These are phyloP conservation scores for Neurospora sublineolata DNA, from an alignment of 495 filamentous ascomycete genomes.

Conservation along the genomic window DNA sequence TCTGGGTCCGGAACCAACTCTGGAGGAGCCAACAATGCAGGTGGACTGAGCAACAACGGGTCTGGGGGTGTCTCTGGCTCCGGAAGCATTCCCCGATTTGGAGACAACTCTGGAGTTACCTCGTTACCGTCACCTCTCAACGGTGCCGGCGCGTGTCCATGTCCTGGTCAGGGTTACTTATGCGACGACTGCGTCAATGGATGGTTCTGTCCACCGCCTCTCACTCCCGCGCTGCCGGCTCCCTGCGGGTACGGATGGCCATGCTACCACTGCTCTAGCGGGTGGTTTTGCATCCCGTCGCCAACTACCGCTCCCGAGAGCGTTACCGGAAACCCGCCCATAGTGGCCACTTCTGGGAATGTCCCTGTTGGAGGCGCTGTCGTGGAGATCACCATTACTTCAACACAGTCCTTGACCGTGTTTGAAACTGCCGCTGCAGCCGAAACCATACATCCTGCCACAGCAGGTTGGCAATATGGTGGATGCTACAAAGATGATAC, in stretches of 20 bases:
- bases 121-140: background rate
- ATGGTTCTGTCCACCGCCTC: conserved; percentile 32
- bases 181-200: conserved; percentile 30
- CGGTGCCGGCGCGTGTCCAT: conserved; percentile 15
- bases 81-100: background rate
- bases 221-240: conserved; percentile 29
- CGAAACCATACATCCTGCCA: conserved; percentile 10
- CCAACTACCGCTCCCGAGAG: conserved; percentile 11
- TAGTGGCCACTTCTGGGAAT: background rate
- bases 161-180: conserved; percentile 27
- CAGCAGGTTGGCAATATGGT: conserved; percentile 40
- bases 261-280: conserved; percentile 27
- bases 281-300: conserved; percentile 29
- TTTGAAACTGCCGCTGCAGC: conserved; percentile 4
- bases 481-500: conserved; percentile 45
- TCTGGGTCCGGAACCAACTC: background rate
- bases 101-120: background rate
- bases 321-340: background rate
- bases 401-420: background rate
- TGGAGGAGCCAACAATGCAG: background rate
- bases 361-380: background rate
- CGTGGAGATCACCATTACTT: background rate
- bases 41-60: background rate
- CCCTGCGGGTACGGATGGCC: conserved; percentile 33
- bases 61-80: background rate